Percentiles rank a stretch among this genome's conserved stretches.
These are phyloP conservation scores for Cymodocea nodosa DNA, from an alignment of 116 monocot species.

Conservation along the genomic window DNA sequence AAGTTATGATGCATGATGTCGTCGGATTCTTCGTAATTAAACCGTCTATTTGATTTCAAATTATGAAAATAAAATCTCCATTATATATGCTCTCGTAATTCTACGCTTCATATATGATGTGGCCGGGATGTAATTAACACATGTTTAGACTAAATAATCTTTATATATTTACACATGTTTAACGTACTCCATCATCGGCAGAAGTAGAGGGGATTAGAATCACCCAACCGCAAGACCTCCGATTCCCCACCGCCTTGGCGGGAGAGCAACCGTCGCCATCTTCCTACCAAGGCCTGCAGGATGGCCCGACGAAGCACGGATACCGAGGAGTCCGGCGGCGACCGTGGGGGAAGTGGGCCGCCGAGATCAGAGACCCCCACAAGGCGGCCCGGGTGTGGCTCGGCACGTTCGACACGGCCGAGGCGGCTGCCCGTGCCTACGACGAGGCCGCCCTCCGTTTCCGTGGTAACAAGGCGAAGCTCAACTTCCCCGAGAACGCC, in stretches of 20 bases:
- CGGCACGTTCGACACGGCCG: slow-evolving; percentile 82
- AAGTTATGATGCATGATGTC: no score
- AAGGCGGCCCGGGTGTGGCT: slow-evolving; percentile 85
- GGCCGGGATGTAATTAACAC: no score
- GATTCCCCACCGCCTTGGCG: not conserved
- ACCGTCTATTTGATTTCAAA: no score
- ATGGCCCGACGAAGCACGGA: slow-evolving; percentile 5
- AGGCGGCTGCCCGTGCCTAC: slow-evolving; percentile 72
- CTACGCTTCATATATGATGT: no score
- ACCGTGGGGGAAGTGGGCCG: slow-evolving; percentile 95
- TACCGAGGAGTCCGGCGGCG: slow-evolving; percentile 73
- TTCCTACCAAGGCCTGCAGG: not conserved
- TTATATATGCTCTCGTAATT: no score
- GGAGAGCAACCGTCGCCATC: not conserved
- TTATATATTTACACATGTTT: no score
- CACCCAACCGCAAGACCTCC: not conserved
- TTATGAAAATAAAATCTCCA: no score
- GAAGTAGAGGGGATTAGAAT: not conserved
- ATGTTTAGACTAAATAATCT: no score
- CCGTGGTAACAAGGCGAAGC: slow-evolving; percentile 69
- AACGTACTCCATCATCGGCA: no score
- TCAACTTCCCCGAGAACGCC: slow-evolving; percentile 73
- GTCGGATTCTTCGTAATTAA: no score
- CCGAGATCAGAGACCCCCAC: slow-evolving; percentile 75
- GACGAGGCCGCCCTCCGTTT: slow-evolving; percentile 74